A percentile compares a stretch with the other conserved stretches of the same genome.
phyloP scores from a whole-genome alignment of 495 filamentous ascomycete species.

The Stereocaulon alpinum region DNA sequence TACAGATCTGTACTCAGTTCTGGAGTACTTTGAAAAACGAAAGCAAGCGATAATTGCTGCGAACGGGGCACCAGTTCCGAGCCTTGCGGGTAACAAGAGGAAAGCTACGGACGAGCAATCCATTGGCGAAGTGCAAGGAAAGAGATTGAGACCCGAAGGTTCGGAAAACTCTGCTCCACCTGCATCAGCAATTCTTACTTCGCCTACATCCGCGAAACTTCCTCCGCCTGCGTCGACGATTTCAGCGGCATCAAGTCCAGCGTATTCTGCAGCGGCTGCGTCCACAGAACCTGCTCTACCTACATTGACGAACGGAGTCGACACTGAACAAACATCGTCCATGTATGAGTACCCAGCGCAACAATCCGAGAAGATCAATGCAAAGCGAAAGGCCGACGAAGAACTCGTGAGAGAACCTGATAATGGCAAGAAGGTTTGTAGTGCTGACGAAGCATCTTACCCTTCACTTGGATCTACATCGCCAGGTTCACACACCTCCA shows the following conservation, averaged over 20 bases:
- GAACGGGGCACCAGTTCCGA: constrained; percentile 3
- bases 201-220: no score
- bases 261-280: no score
- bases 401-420: constrained; percentile 19
- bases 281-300: no score
- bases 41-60: constrained; percentile 8
- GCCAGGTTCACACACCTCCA: constrained; percentile 29
- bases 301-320: neutral
- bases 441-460: constrained; percentile 12
- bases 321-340: neutral
- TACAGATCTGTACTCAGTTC: neutral
- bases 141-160: constrained; percentile 1
- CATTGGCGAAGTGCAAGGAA: neutral
- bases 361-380: neutral
- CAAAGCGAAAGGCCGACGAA: constrained; percentile 27
- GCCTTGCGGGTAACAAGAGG: constrained; percentile 12
- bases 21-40: constrained; percentile 1
- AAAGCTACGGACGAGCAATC: constrained; percentile 7
- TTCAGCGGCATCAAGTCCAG: no score
- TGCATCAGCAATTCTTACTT: neutral
- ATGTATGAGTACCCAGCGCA: neutral
- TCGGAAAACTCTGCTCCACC: constrained; percentile 1
- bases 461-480: constrained; percentile 12
- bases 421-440: constrained; percentile 15
- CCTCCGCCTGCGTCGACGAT: no score